Base-by-base conservation (phyloP, 2,329 filamentous ascomycete species). In the Verticillium zaregamsianum region DNA sequence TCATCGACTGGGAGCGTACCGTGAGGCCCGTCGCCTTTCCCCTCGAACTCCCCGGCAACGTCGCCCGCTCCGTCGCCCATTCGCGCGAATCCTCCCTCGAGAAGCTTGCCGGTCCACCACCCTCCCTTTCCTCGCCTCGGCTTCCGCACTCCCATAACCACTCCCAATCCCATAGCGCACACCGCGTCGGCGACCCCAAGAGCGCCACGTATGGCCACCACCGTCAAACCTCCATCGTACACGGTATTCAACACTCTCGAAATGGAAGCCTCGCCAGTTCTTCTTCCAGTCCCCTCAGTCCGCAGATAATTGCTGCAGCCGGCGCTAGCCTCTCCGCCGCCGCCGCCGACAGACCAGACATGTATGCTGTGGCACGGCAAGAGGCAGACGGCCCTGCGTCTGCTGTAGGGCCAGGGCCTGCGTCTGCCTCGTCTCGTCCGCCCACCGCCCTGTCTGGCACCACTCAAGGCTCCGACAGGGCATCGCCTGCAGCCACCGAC, bases 141-240 rank as follows among this genome's bases (percentile, higher is more conserved):
- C 66, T 80, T 54, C 79, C 80, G 67, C 70, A 73, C 39, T 70
- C 77, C 39, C 68, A 76, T 37, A 15, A 40, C 7, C 37, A 40
- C 37, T 40, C 37, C 37, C 37, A 40, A 12, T 40, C 37, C 37
- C 37, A 52, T 23, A 52, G 9, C 20, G 45, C 45, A 25, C 74
- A 78, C 61, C 79, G 81, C 64, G 71, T 79, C n/a, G 75, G 82
- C 63, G 86, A 88, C 67, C 80, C 78, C 57, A 88, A 87, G 71
- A 75, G 76, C 54, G 77, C 77, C 37, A 71, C 80, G 28, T 88
- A 98, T 81, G 92, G 91, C 63, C 93, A 99, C 75, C 93, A 98
- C 77, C 89, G 95, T 61, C 93, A 99, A 79, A 96, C 94, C 0
- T 98, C 94, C 57, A 97, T 98, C 69, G 93, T 98, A 62, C 92